A percentile compares a stretch with the other conserved stretches of the same genome.
phyloP scores from a whole-genome alignment of 2,329 filamentous ascomycete species.

The Xylariaceae sp. region DNA sequence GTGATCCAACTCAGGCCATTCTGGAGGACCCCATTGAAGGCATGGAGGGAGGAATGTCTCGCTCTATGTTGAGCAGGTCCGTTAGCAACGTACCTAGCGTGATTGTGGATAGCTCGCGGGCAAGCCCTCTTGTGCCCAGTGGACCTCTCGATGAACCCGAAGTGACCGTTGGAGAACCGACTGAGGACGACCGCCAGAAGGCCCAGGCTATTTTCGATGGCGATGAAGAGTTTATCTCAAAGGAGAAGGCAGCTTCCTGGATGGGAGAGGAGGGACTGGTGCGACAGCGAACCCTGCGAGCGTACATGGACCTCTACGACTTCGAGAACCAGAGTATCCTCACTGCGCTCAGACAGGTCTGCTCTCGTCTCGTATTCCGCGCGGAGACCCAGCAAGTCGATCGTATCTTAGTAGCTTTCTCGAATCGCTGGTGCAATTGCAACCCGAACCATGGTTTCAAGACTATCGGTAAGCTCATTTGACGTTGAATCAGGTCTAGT shows the following conservation, averaged over 20 bases:
- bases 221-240: constrained; percentile 72
- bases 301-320: constrained; percentile 91
- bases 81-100: constrained; percentile 28
- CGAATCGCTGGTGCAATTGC: constrained; percentile 86
- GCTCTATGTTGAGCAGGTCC: constrained; percentile 42
- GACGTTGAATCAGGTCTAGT: background rate
- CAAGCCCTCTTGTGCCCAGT: constrained; percentile 45
- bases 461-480: constrained; percentile 58
- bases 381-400: constrained; percentile 97
- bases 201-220: constrained; percentile 82
- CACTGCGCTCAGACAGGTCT: constrained; percentile 71
- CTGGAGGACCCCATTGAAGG: constrained; percentile 37
- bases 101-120: constrained; percentile 19
- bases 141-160: constrained; percentile 54
- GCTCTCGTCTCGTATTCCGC: constrained; percentile 72
- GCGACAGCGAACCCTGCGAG: constrained; percentile 55
- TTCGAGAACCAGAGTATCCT: constrained; percentile 79
- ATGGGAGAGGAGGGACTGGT: constrained; percentile 69
- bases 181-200: constrained; percentile 67
- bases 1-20: constrained; percentile 17
- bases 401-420: constrained; percentile 84
- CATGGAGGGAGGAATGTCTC: constrained; percentile 35
- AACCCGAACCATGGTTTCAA: constrained; percentile 94
- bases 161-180: constrained; percentile 53
- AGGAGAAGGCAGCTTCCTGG: constrained; percentile 78